Evolutionary conservation across 768 basidiomycete genomes (phyloP), one percentile per base, ranked within the genome.

Genomic region (Mycena haematopus): DNA sequence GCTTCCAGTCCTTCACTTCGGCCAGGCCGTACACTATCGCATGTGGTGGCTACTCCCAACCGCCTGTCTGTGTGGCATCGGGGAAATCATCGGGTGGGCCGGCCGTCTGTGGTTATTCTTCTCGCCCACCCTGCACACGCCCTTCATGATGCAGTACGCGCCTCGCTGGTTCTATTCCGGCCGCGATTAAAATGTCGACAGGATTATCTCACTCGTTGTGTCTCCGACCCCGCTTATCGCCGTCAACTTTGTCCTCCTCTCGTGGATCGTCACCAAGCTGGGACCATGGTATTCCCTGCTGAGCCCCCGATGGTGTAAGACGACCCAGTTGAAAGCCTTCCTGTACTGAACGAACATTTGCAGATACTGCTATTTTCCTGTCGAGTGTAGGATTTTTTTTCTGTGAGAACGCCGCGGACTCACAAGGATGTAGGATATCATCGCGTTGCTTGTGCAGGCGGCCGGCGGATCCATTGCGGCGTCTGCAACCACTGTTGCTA

Each of bases 181-280:
- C 31, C 6, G 31, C 11, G 31, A 11, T 13, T 36, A 9, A 36
- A 13, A 36, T 15, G 2, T 36, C 11, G 36, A 36, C 14, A 36
- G 36, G 13, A 36, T 36, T 3, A 11, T 36, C 3, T 36, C 36
- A 13, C 14, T 36, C 11, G 36, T 36, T 15, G 36, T 36, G 36
- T 36, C 36, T 10, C 36, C 36, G 36, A 36, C 36, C 11, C 36
- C 36, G 9, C 74, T 87, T 10, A 71, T 86, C 7, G 87, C 86
- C 0, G 86, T 62, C 17, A 76, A 76, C 56, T 82, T 81, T 65
- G 63, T 80, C 25, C 72, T 80, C 15, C 73, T 82, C 21, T 75
- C 74, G 6, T 62, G 69, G 21, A 70, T 80, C 31, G 73, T 79
- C 2, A 49, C 22, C 1, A 63, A 60, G 1, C 50, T 81, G 0